Evolutionary conservation across 768 basidiomycete genomes (phyloP), one percentile per base, ranked within the genome.

Genomic region (Auricularia heimuer): DNA sequence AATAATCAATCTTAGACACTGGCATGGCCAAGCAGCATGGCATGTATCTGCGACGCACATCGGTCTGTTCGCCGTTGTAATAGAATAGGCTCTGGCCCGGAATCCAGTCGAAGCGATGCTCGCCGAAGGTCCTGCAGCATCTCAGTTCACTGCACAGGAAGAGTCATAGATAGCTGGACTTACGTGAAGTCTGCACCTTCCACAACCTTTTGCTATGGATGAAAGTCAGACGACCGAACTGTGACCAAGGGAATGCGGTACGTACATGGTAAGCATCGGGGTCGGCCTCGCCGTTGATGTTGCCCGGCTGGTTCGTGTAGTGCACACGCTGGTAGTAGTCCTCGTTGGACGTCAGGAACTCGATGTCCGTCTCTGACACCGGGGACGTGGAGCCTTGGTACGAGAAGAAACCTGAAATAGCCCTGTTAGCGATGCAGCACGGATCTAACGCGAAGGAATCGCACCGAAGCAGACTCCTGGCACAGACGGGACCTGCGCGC

Each of bases 51-150:
- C 14, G 24, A 44, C 42, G 33, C 36, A 67, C 29, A 29, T 21
- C 33, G 16, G 65, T 63, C 16, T 33, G 54, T 39, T 33, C 24
- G 47, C 66, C 63, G 45, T 69, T 62, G 39, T 61, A 63, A 62
- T 65, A 69, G 54, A 62, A 69, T 11, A 51, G 54, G 33, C 36
- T 65, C 58, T 54, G 11, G 44, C 37, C 60, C 18, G 68, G 68
- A 8, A 62, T 39, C 68, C 68, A 69, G 61, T 69, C 68, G 62
- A 69, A 62, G 8, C 68, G 67, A 56, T 69, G 68, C 33, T 69
- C 62, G 16, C 61, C 54, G 42, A 69, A 69, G 11, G 67, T 68
- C 33, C 68, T 68, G 56, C 54, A 14, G 18, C 16, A 54, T 60
- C 14, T 56, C 21, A 11, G 29, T 14, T 37, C 34, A 29, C 16